Conservation (phyloP, 371 early-diverging fungal species). For the Hamiltosporidium magnivora region DNA sequence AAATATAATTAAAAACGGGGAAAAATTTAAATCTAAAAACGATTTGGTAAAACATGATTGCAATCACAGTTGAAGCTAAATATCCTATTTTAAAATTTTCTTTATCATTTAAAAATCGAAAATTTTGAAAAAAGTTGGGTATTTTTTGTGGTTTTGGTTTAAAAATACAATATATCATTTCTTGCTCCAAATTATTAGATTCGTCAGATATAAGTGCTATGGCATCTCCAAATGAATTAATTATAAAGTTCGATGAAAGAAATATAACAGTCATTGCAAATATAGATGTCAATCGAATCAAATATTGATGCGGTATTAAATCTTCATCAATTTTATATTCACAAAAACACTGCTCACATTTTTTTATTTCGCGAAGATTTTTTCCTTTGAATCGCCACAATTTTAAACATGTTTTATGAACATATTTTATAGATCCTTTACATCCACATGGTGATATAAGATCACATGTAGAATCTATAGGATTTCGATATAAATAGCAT, state of each 20-base stretch:
- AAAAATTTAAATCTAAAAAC: conserved; percentile 13
- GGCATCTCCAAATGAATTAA: conserved; percentile 22
- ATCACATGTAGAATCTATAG: conserved; percentile 34
- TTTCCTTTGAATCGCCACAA: conserved; percentile 54
- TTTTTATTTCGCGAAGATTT: conserved; percentile 38
- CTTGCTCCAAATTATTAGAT: neutral
- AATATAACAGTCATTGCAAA: conserved; percentile 2
- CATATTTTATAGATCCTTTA: conserved; percentile 55
- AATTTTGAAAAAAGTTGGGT: neutral
- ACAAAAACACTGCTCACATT: conserved; percentile 52
- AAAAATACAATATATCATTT: neutral
- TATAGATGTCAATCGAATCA: conserved; percentile 1
- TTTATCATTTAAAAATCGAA: neutral
- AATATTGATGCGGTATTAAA: conserved; percentile 12
- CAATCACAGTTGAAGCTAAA: conserved; percentile 6
- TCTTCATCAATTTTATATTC: conserved; percentile 50
- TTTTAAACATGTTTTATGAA: conserved; percentile 52
- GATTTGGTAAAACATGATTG: conserved; percentile 26
- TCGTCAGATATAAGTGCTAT: conserved; percentile 24
- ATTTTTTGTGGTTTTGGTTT: neutral
- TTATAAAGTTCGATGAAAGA: conserved; percentile 19
- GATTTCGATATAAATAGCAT: conserved; percentile 50
- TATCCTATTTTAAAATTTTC: conserved; percentile 3
- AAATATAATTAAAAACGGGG: conserved; percentile 44
- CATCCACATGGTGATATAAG: conserved; percentile 56